Evolutionary conservation across 768 basidiomycete species (phyloP).

Genomic region (Paxillus involutus): DNA sequence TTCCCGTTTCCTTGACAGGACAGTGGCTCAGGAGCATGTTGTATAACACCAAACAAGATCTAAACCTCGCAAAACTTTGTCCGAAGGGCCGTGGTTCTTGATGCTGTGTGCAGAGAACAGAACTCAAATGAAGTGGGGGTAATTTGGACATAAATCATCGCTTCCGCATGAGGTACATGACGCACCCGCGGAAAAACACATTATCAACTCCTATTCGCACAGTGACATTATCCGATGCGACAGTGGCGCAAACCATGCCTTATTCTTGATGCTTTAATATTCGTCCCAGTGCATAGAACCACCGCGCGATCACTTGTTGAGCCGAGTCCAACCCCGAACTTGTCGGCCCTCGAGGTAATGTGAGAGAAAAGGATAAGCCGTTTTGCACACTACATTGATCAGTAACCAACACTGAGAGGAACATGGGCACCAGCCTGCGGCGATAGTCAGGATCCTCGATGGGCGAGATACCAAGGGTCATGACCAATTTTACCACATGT

Average conservation of each 20-base stretch:
- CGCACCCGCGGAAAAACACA: background rate
- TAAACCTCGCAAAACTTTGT: background rate
- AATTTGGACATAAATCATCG: background rate
- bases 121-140: background rate
- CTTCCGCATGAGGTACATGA: background rate
- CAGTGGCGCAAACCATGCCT: background rate
- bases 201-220: background rate
- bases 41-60: background rate
- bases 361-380: background rate
- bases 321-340: background rate
- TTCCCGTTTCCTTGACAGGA: constrained; percentile 1
- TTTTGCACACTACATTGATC: background rate
- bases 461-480: background rate
- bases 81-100: background rate
- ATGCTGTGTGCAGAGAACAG: background rate
- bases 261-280: background rate
- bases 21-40: background rate
- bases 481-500: background rate
- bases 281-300: background rate
- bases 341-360: background rate
- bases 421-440: background rate
- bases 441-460: background rate
- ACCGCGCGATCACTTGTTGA: background rate
- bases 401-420: background rate
- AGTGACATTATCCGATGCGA: background rate